These are phyloP conservation scores for Chlamydomonas eustigma DNA, from an alignment of 139 green algal genomes.

Conservation along the genomic window DNA sequence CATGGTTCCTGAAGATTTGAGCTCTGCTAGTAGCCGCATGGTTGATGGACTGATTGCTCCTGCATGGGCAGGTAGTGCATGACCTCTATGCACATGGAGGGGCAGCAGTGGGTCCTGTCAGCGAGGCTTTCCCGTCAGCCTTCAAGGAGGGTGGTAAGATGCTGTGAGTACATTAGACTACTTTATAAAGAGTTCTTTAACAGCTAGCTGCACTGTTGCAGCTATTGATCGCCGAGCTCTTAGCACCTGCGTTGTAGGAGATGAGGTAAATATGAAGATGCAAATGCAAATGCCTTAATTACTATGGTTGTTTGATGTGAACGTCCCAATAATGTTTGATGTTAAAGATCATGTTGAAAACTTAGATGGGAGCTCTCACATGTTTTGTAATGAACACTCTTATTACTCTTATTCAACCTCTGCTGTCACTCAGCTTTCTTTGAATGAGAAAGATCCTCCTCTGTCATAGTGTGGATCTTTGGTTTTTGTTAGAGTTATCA, in stretches of 20 bases:
- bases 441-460: too few relatives aligned
- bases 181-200: background rate
- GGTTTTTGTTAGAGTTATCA: too few relatives aligned
- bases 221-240: slow-evolving; percentile 33
- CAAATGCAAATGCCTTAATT: too few relatives aligned
- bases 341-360: too few relatives aligned
- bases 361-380: too few relatives aligned
- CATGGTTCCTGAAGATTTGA: too few relatives aligned
- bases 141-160: background rate
- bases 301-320: too few relatives aligned
- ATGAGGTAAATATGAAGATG: slow-evolving; percentile 24
- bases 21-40: background rate
- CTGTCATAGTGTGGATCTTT: too few relatives aligned
- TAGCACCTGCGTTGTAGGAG: slow-evolving; percentile 32
- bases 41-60: background rate
- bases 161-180: background rate
- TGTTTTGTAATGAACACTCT: too few relatives aligned
- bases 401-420: too few relatives aligned
- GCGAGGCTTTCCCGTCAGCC: slow-evolving; percentile 41
- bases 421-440: too few relatives aligned
- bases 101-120: slow-evolving; percentile 50
- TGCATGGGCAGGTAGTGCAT: slow-evolving; percentile 47
- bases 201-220: slow-evolving; percentile 9
- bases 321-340: too few relatives aligned
- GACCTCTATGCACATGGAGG: slow-evolving; percentile 55